Evolutionary conservation across 1,139 yeast species (phyloP), one percentile per base, ranked within the genome.

Genomic region (Debaryomyces fabryi): DNA sequence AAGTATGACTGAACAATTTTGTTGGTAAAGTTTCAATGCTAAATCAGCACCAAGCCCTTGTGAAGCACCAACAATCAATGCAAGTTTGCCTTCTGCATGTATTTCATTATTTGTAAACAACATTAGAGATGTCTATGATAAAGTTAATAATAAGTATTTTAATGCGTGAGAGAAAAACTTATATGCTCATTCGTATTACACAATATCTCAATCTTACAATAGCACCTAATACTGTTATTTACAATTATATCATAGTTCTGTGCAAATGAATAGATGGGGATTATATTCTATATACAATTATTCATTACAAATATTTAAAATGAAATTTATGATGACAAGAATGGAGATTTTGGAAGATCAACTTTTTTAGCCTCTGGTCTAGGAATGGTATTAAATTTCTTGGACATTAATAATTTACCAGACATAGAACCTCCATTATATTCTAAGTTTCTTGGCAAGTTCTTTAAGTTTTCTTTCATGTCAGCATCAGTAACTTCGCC

Each of bases 41-140:
- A 95, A 65, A 42, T 88, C 88, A 1, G 83, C 84, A 0, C 99
- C 99, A 1, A 93, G 72, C 0, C 99, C 99, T 60, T 93, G 99
- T 0, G 98, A 91, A 0, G 93, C 99, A 1, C 99, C 99, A 0
- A 96, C 81, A 16, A 95, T 78, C n/a, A 93, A 77, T 1, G 88
- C 92, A 1, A 81, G 64, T 65, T 85, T 84, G 21, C 80, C 82
- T 24, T 64, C 53, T 2, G 71, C 67, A 39, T 64, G 56, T 51
- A 74, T 69, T 29, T 71, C 57, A 3, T 60, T 51, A 34, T 51
- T 58, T 23, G 64, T 63, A 51, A 64, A 68, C 68, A 67, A 66
- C 70, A 61, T 62, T 39, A 13, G 13, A 35, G 24, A 16, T 18
- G 12, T 37, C n/a, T 34, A 30, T 30, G 18, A n/a, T 12, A n/a